Base-by-base conservation (phyloP, 2,329 filamentous ascomycete genomes). In the Xylariaceae sp. region DNA sequence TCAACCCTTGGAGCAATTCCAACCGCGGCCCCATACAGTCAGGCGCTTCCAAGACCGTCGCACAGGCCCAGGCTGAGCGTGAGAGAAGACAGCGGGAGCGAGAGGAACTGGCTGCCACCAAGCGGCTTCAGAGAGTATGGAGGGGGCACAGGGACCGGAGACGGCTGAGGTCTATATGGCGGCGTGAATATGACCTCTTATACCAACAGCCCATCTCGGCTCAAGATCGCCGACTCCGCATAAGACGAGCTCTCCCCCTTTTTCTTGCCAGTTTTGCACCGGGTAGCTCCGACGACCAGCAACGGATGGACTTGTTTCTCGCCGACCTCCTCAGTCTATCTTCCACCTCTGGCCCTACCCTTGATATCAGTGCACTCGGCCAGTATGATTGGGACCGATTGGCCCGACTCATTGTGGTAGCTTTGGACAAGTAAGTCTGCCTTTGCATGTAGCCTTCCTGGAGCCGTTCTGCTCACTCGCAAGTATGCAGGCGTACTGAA, bases 11-110 rank as follows among this genome's bases (percentile, higher is more conserved):
- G 61, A 81, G 75, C 44, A 76, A 76, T 50, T 72, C 73, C 21
- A 68, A 71, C 29, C 78, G 79, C 71, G 67, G 68, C 12, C 68
- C 75, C 9, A 70, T 70, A 6, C 73, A 73, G 12, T 71, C 78
- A 1, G 82, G 80, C 13, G 73, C 85, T 4, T 85, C 87, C 53
- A 82, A 83, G 54, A 83, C 89, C 1, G 75, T 97, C 18, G 85
- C 83, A 31, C 81, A 87, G 53, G 90, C 90, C 18, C 88, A 96
- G 57, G 86, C 88, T 52, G 88, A 96, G 53, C 81, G 92, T 19
- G 71, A 82, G 48, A 76, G 81, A 52, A 77, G 92, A 51, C 87
- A 95, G 53, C 78, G 79, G 35, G 88, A 97, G 55, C 76, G 89
- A 52, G 81, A 87, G 34, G 79, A 81, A 43, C 64, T 89, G 34